Evolutionary conservation across 371 early-diverging fungal species (phyloP), one percentile per base, ranked within the genome.

Genomic region (Saksenaea oblongispora): DNA sequence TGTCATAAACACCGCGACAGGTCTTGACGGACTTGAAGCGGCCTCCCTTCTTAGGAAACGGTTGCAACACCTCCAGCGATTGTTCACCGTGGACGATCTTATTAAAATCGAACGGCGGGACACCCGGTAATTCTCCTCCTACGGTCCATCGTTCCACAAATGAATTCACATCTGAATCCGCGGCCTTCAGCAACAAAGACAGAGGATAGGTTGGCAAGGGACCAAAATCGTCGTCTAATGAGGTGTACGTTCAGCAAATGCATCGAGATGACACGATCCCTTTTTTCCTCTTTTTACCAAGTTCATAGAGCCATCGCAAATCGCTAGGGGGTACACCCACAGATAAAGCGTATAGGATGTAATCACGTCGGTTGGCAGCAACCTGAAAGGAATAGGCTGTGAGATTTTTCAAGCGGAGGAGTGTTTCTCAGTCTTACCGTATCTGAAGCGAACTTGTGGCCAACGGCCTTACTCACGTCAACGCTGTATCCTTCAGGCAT

Each of bases 1-100:
- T 82, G 54, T 84, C 86, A 60, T 85, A 86, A 0, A 87, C 80
- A 44, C 86, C 85, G 1, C 71, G 59, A 35, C 80, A 71, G 0
- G 75, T 76, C 27, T 78, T 79, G 18, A 58, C 69, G 61, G 55
- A 79, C 35, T 62, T 81, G 71, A 78, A 89, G 68, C 66, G 61
- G 42, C 79, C 83, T 0, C 89, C 91, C 5, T 81, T 76, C 1
- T 65, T 62, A 27, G 92, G 92, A 36, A 90, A 68, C 5, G 85
- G 86, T 10, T 74, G 68, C 18, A 88, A 58, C 31, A 87, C 67
- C 61, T 90, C 87, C 41, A 85, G 64, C n/a, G 74, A 72, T 62
- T 89, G 90, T 62, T 91, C 92, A 34, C 92, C 92, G 56, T 91
- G 90, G 1, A 91, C 87, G 31, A 91, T 82, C 31, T 76, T 76